Evolutionary conservation across 768 basidiomycete genomes (phyloP).

Genomic region (Mycena vitilis): DNA sequence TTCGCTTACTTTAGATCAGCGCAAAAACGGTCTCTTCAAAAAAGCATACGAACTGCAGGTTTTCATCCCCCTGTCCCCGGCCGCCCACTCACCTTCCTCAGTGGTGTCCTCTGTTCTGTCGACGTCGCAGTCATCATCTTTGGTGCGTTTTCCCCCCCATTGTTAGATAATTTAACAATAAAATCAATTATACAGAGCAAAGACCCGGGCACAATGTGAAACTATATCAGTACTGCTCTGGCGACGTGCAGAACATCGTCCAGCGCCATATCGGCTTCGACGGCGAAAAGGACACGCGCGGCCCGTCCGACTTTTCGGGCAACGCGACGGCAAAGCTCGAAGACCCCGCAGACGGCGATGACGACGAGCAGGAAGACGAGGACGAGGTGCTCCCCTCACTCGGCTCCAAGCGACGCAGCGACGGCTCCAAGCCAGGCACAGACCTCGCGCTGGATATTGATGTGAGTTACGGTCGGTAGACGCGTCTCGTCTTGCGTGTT

Average conservation of each 20-base stretch:
- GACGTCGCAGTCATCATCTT: constrained; percentile 83
- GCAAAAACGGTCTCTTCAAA: constrained; percentile 83
- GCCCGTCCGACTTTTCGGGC: constrained; percentile 50
- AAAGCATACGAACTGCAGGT: constrained; percentile 74
- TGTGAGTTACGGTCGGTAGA: constrained; percentile 15
- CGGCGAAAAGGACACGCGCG: constrained; percentile 51
- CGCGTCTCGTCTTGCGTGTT: constrained; percentile 1
- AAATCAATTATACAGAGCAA: constrained; percentile 59
- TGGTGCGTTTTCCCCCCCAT: constrained; percentile 52
- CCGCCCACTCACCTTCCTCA: not conserved
- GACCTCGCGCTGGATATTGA: constrained; percentile 32
- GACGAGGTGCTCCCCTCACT: constrained; percentile 35
- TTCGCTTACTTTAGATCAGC: constrained; percentile 49
- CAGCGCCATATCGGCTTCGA: constrained; percentile 65
- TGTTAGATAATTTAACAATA: constrained; percentile 24
- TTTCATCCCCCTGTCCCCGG: not conserved
- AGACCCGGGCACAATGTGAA: constrained; percentile 75
- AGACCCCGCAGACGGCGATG: constrained; percentile 43
- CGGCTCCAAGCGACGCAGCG: constrained; percentile 30
- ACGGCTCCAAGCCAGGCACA: constrained; percentile 14
- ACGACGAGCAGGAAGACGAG: constrained; percentile 46
- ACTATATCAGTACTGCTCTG: constrained; percentile 79
- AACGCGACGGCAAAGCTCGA: constrained; percentile 41
- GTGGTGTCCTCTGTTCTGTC: constrained; percentile 79
- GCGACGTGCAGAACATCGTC: constrained; percentile 67